phyloP scores from a whole-genome alignment of 495 filamentous ascomycete species.

The Apiosordaria backusii region DNA sequence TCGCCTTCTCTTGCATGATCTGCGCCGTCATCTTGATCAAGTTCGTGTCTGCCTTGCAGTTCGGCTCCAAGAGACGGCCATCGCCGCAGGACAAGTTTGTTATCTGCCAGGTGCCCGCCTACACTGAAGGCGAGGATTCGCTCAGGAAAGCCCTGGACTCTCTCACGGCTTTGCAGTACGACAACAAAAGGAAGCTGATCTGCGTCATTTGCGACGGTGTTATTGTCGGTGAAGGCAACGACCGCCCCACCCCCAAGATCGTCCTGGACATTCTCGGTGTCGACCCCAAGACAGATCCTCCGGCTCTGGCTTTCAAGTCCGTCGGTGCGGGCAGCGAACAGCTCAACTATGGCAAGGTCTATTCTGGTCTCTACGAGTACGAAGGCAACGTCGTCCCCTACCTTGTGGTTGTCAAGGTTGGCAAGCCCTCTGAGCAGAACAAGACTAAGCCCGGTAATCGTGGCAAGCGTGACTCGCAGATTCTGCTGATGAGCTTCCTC shows the following conservation, averaged over 20 bases:
- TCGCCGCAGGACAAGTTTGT: slow-evolving; percentile 96
- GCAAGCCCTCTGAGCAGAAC: slow-evolving; percentile 89
- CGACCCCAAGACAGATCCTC: slow-evolving; percentile 93
- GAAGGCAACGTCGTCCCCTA: slow-evolving; percentile 98
- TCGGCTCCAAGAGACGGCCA: slow-evolving; percentile 87
- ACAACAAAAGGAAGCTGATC: slow-evolving; percentile 95
- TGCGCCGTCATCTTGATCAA: slow-evolving; percentile 78
- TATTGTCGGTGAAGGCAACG: slow-evolving; percentile 94
- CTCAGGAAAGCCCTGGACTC: slow-evolving; percentile 91
- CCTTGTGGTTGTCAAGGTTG: slow-evolving; percentile 91
- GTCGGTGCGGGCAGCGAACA: slow-evolving; percentile 88
- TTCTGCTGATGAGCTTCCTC: slow-evolving; percentile 80
- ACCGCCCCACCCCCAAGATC: slow-evolving; percentile 95
- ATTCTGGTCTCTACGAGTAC: slow-evolving; percentile 95
- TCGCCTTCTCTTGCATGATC: slow-evolving; percentile 79
- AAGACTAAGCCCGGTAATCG: slow-evolving; percentile 95
- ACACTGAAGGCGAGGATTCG: slow-evolving; percentile 95
- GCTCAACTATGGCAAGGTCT: slow-evolving; percentile 97
- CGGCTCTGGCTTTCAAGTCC: slow-evolving; percentile 86
- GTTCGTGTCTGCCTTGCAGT: slow-evolving; percentile 90
- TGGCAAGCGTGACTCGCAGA: slow-evolving; percentile 96
- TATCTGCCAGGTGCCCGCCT: slow-evolving; percentile 95
- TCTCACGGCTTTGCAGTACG: slow-evolving; percentile 87
- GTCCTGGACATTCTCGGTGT: slow-evolving; percentile 96
- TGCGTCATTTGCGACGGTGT: slow-evolving; percentile 93